Conservation (phyloP, 2,329 filamentous ascomycete genomes). For the Fusarium praegraminearum region DNA sequence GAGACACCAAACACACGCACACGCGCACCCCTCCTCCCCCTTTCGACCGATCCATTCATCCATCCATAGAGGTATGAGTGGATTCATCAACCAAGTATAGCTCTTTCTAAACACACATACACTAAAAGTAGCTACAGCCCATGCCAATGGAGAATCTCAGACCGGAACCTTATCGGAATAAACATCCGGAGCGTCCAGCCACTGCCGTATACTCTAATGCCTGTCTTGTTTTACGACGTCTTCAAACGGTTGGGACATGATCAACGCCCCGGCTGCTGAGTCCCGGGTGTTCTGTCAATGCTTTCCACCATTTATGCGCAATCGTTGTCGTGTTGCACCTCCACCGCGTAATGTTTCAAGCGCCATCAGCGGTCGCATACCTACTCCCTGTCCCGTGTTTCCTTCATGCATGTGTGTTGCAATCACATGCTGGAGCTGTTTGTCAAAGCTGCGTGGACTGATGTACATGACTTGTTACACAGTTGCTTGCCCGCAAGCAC, state of each 20-base stretch:
- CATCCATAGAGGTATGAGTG: neutral
- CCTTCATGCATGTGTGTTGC: neutral
- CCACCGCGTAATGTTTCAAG: constrained; percentile 22
- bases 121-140: neutral
- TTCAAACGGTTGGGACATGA: neutral
- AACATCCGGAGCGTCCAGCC: constrained; percentile 10
- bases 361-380: constrained; percentile 4
- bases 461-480: constrained; percentile 11
- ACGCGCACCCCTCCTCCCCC: neutral
- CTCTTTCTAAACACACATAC: neutral
- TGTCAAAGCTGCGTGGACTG: neutral
- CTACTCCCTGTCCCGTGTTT: neutral
- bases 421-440: neutral
- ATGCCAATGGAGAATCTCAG: neutral
- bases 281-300: neutral
- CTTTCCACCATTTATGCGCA: neutral
- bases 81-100: neutral
- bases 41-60: neutral
- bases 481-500: neutral
- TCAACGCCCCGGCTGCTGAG: neutral
- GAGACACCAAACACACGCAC: neutral
- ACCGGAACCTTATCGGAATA: constrained; percentile 10
- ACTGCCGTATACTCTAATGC: constrained; percentile 3
- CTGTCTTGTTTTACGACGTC: constrained; percentile 1
- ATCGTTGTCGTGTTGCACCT: constrained; percentile 3